A percentile compares a stretch with the other conserved stretches of the same genome.
phyloP scores from a whole-genome alignment of 306 rosid genomes.

The Vigna unguiculata region DNA sequence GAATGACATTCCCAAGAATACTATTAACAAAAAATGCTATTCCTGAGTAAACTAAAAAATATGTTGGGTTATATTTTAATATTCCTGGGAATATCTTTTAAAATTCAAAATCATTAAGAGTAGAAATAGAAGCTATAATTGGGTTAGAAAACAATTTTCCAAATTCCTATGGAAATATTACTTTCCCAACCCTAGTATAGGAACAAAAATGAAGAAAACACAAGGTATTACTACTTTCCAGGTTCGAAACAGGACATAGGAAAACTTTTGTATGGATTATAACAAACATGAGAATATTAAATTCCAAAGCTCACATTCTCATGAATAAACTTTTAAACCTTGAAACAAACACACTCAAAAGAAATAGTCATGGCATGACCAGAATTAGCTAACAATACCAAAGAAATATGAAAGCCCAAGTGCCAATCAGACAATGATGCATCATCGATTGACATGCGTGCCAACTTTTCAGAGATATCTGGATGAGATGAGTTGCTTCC shows the following conservation, averaged over 20 bases:
- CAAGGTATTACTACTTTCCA: neutral
- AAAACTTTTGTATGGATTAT: neutral
- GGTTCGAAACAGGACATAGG: neutral
- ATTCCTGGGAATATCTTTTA: neutral
- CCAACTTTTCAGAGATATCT: conserved; percentile 75
- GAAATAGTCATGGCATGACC: conserved; percentile 28
- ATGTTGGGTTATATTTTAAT: neutral
- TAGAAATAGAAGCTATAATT: neutral
- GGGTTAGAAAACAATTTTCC: neutral
- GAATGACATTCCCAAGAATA: neutral
- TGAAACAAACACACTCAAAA: conserved; percentile 4
- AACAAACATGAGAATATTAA: neutral
- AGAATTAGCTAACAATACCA: conserved; percentile 55
- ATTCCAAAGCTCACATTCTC: neutral
- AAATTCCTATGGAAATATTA: neutral
- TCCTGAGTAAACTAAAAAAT: neutral
- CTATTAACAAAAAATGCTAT: neutral
- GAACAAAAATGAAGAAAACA: neutral
- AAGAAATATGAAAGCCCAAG: conserved; percentile 86
- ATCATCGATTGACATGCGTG: conserved; percentile 73
- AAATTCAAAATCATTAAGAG: neutral
- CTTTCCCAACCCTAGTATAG: neutral
- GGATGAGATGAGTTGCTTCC: conserved; percentile 64
- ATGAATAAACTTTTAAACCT: neutral
- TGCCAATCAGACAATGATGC: conserved; percentile 93